Base-by-base conservation (phyloP, 78 protist genomes). In the Dictyostelium capitatum region DNA sequence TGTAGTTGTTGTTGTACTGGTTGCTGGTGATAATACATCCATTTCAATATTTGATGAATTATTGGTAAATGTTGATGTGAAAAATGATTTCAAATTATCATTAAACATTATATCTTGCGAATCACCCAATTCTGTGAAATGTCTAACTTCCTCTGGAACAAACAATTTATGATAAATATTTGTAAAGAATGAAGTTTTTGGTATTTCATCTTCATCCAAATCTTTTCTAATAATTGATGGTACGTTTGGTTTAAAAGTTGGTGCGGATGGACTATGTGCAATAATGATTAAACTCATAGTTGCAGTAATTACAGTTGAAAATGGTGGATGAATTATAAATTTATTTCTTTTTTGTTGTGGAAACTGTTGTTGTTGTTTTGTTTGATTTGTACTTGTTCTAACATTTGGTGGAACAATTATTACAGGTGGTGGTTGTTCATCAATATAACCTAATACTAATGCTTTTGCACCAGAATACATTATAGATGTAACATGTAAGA, bases 191-290 rank as follows among this genome's bases (percentile, higher is more conserved):
- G 93, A 87, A 0, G 30, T 37, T 10, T 57, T 48, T 47, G 47
- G 53, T 1, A 67, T 20, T 10, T 83, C 91, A 46, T 62, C 75
- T 32, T 28, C 47, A 12, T 87, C 85, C 23, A 75, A 72, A 20
- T 54, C 50, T 51, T 64, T 56, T 32, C 93, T 19, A 77, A 87
- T 87, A 74, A 87, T 87, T 23, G 93, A 87, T 78, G 93, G 93
- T 20, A 87, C 80, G 23, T 87, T 87, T 43, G 93, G 93, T 65
- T 87, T 87, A 70, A 87, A 87, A 0, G 82, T 80, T 43, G 93
- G 93, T 41, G 93, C 93, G 3, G 93, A 75, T 59, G 93, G 93
- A 87, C 93, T 87, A 57, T 87, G 93, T 1, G 93, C 93, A 32
- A 87, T 87, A 62, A 87, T 87, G 23, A 87, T 77, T 80, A 87